Percentiles rank a stretch among this genome's conserved stretches.
These are phyloP conservation scores for Aquilaria malaccensis DNA, from an alignment of 345 rosid genomes.

Conservation along the genomic window DNA sequence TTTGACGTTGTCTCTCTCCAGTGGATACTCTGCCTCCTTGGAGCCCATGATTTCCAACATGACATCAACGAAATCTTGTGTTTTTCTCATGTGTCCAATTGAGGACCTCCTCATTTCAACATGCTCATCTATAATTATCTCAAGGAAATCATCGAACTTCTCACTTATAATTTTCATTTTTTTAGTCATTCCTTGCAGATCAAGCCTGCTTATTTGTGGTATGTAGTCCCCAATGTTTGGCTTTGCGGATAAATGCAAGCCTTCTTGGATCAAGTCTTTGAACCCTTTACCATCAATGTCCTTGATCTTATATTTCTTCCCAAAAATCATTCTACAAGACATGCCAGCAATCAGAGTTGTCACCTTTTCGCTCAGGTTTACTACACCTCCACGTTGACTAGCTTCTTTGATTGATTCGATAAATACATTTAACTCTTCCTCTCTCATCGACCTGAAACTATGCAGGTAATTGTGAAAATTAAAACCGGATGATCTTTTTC, in stretches of 20 bases:
- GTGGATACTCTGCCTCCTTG: conserved; percentile 14
- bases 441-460: no score
- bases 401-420: conserved; percentile 18
- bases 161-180: conserved; percentile 22
- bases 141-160: conserved; percentile 35
- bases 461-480: no score
- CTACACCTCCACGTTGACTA: conserved; percentile 3
- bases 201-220: conserved; percentile 27
- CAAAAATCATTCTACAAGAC: conserved; percentile 43
- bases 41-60: conserved; percentile 24
- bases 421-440: conserved; percentile 27
- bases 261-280: conserved; percentile 31
- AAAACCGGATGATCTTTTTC: no score
- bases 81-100: conserved; percentile 4
- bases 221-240: conserved; percentile 32
- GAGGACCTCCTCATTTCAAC: not conserved
- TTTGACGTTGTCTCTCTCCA: conserved; percentile 19
- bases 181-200: conserved; percentile 34
- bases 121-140: conserved; percentile 36
- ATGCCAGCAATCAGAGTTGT: conserved; percentile 22
- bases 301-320: conserved; percentile 31
- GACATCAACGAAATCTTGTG: conserved; percentile 26
- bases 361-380: conserved; percentile 32
- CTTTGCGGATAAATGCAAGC: conserved; percentile 23
- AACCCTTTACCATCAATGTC: conserved; percentile 35